Conservation (phyloP, 2,329 filamentous ascomycete species). For the Penicillium hesseltinei region DNA sequence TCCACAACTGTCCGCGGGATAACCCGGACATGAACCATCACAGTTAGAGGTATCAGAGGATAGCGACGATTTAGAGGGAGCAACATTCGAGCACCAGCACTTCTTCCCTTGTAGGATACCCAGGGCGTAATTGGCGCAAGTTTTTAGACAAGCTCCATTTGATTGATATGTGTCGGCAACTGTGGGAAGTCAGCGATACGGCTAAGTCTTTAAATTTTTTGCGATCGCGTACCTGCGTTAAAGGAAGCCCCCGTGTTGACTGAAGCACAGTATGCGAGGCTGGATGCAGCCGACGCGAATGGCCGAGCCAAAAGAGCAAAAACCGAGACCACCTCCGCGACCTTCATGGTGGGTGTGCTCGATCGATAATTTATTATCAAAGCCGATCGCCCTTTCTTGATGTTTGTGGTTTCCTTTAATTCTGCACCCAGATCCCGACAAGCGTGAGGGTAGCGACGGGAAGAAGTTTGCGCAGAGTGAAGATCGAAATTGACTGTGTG, state of each 20-base stretch:
- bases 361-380: not conserved
- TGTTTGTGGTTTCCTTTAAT: not conserved
- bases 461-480: not conserved
- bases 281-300: constrained; percentile 22
- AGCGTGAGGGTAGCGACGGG: not conserved
- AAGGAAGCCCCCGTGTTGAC: constrained; percentile 46
- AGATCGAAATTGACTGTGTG: not conserved
- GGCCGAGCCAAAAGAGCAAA: constrained; percentile 29
- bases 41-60: constrained; percentile 33
- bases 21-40: constrained; percentile 47
- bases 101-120: constrained; percentile 46
- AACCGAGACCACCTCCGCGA: constrained; percentile 19
- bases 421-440: not conserved
- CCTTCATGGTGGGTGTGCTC: constrained; percentile 21
- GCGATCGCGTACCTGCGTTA: constrained; percentile 35
- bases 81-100: constrained; percentile 52
- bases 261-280: constrained; percentile 44
- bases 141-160: constrained; percentile 43
- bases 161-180: constrained; percentile 45
- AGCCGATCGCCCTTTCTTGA: not conserved
- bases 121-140: constrained; percentile 47
- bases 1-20: constrained; percentile 47
- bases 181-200: constrained; percentile 22
- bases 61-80: constrained; percentile 38
- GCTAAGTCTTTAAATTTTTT: not conserved